Percentiles rank a stretch among this genome's conserved stretches.
Evolutionary conservation across 2,329 filamentous ascomycete species (phyloP).

Genomic region (Aspergillus caelatus): DNA sequence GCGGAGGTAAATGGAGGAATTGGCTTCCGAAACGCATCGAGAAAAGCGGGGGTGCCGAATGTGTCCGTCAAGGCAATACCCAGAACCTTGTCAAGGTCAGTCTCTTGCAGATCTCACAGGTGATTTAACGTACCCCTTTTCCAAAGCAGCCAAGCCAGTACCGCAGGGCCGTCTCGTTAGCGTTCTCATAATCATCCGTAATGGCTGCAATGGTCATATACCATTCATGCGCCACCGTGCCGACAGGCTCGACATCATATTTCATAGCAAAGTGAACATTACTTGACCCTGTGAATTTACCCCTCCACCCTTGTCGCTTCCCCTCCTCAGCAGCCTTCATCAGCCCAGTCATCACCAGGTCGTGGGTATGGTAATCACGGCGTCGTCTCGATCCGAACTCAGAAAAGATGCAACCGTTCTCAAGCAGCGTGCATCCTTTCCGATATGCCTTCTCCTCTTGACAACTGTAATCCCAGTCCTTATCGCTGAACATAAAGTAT

Average conservation of each 20-base stretch:
- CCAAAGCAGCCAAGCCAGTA: slow-evolving; percentile 95
- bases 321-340: slow-evolving; percentile 74
- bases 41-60: slow-evolving; percentile 88
- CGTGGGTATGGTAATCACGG: slow-evolving; percentile 92
- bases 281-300: slow-evolving; percentile 83
- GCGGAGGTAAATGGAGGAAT: slow-evolving; percentile 53
- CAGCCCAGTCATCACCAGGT: slow-evolving; percentile 86
- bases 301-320: slow-evolving; percentile 64
- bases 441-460: slow-evolving; percentile 83
- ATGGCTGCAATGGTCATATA: slow-evolving; percentile 98
- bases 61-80: slow-evolving; percentile 94
- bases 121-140: slow-evolving; percentile 57
- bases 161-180: slow-evolving; percentile 79
- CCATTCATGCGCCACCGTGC: slow-evolving; percentile 96
- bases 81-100: slow-evolving; percentile 57
- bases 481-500: slow-evolving; percentile 96
- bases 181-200: slow-evolving; percentile 78
- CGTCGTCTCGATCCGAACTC: slow-evolving; percentile 91
- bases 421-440: slow-evolving; percentile 77
- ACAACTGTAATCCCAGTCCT: slow-evolving; percentile 83
- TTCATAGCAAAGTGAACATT: slow-evolving; percentile 98
- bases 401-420: slow-evolving; percentile 84
- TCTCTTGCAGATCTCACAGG: background rate
- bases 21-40: slow-evolving; percentile 77
- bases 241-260: slow-evolving; percentile 79